Conservation (phyloP, 202 grass and related monocot species). For the Carex arenaria region DNA sequence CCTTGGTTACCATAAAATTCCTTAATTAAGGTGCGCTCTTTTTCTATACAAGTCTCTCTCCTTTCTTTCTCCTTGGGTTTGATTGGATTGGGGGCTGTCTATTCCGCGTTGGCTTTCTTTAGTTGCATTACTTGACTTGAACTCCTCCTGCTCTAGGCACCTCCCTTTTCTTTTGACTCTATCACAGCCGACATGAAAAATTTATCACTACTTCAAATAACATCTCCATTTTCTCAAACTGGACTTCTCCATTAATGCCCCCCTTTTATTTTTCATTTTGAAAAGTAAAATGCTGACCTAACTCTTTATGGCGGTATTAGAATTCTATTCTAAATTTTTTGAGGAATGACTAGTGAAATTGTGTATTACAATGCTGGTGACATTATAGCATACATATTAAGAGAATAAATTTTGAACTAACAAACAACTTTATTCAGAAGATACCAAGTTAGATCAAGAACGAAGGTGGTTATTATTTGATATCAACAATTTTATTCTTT, state of each 20-base stretch:
- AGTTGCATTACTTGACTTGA: slow-evolving; percentile 30
- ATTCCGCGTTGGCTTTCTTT: slow-evolving; percentile 17
- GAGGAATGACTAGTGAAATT: background rate
- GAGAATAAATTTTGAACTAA: too few species aligned
- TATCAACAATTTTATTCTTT: background rate
- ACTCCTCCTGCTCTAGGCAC: background rate
- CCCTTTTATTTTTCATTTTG: background rate
- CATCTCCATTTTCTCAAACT: background rate
- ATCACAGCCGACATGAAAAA: slow-evolving; percentile 10
- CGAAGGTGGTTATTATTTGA: background rate
- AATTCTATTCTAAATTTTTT: background rate
- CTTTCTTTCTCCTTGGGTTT: background rate
- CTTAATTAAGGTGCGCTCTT: background rate
- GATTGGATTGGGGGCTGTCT: background rate
- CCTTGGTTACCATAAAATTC: background rate
- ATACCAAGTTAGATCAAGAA: background rate
- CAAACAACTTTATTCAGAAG: background rate
- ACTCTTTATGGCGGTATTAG: background rate
- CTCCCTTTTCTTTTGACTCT: slow-evolving; percentile 16
- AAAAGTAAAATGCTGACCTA: background rate
- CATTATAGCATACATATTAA: too few species aligned
- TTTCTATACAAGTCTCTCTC: slow-evolving; percentile 8
- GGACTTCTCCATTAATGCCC: background rate
- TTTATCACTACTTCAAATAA: background rate
- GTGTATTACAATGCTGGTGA: too few species aligned